Evolutionary conservation across 176 grass and related monocot genomes (phyloP), one percentile per base, ranked within the genome.

Genomic region (Melocanna baccifera): DNA sequence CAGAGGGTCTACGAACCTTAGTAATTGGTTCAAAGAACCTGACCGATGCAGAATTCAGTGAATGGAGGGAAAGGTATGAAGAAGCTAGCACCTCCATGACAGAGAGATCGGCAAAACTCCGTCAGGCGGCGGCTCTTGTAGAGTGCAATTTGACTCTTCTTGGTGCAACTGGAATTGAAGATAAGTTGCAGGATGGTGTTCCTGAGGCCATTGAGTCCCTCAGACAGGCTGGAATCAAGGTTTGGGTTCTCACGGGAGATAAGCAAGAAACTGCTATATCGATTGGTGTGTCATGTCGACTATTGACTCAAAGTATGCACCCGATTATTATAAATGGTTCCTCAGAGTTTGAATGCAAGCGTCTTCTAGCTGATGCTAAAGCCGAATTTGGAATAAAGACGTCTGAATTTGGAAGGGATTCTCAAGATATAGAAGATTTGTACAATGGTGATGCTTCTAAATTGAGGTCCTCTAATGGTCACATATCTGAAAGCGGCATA

Each of bases 201-300:
- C 96, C 96, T 85, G 96, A 99, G 80, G 90, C 93, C 32, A 99
- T 99, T 76, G 96, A 99, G 75, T 92, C 93, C 59, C 88, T 99
- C 62, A 73, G 96, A 62, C 93, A 99, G 72, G 96, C 96, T 81
- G 96, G 96, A 85, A 96, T 99, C 52, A 99, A 99, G 77, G 93
- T 99, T 51, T 99, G 96, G 96, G 91, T 99, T 92, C 89, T 99
- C 20, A 99, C 97, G 25, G 97, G 97, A 57, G 97, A 99, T 92
- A 99, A 99, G 81, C 97, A 99, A 84, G 97, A 99, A 89, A 99
- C 97, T 67, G 97, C 97, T 78, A 96, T 99, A 90, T 99, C 97
- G 1, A 99, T 99, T 72, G 97, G 91, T 85, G 81, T 96, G 81
- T 99, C 97, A 68, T 99, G 97, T 62, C 80, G 88, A 65, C 75